A percentile compares a stretch with the other conserved stretches of the same genome.
Evolutionary conservation across 164 flowering plant genomes (phyloP).

Genomic region (Umbilicus rupestris): DNA sequence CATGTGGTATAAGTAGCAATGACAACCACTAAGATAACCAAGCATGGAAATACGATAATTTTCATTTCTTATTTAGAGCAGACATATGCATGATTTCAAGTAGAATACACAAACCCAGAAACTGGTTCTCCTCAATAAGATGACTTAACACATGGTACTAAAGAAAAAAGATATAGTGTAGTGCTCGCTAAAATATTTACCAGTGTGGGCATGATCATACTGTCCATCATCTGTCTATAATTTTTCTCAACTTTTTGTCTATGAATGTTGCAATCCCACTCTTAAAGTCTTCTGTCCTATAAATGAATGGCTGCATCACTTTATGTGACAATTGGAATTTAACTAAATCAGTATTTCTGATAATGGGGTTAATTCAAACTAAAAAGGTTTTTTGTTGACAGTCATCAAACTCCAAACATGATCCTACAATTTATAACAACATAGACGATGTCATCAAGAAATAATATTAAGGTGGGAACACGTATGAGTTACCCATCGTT

Average conservation of each 20-base stretch:
- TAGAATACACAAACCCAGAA: not conserved
- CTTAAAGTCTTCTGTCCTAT: not conserved
- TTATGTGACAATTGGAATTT: not conserved
- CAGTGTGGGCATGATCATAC: too few species aligned
- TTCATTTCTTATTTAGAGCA: not conserved
- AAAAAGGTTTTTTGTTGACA: not conserved
- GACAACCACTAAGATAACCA: not conserved
- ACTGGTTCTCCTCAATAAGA: too few species aligned
- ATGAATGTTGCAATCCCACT: too few species aligned
- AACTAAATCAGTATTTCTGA: not conserved
- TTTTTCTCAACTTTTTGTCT: not conserved
- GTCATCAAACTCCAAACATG: not conserved
- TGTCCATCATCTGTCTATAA: too few species aligned
- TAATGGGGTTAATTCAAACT: not conserved
- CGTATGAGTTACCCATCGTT: constrained; percentile 70
- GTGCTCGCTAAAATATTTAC: too few species aligned
- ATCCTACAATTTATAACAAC: not conserved
- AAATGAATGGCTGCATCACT: not conserved
- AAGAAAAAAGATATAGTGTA: too few species aligned
- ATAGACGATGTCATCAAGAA: not conserved
- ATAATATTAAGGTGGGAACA: not conserved
- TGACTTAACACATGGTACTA: too few species aligned
- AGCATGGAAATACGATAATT: not conserved
- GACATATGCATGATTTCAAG: not conserved
- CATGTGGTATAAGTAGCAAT: too few species aligned